Evolutionary conservation across 352 stramenopile genomes (phyloP).

Genomic region (Phytopythium aichiense): DNA sequence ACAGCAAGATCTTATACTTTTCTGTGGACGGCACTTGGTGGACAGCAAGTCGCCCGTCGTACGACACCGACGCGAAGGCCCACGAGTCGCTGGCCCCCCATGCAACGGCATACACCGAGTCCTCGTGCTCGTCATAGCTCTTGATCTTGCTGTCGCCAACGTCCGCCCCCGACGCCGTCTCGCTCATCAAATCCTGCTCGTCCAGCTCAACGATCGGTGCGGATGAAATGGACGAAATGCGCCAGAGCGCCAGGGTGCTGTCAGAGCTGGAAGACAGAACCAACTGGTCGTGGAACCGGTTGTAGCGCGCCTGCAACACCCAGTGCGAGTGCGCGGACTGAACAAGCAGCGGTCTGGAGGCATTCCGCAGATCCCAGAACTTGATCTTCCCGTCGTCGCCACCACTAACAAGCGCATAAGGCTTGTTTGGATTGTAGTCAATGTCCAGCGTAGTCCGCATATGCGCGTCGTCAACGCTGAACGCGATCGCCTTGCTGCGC

Average conservation of each 20-base stretch:
- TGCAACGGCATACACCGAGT: constrained; percentile 90
- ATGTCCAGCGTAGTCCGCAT: constrained; percentile 71
- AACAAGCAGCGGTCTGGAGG: constrained; percentile 80
- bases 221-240: constrained; percentile 95
- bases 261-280: constrained; percentile 93
- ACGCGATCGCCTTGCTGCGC: constrained; percentile 32
- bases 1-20: constrained; percentile 99
- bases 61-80: constrained; percentile 94
- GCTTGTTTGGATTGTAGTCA: constrained; percentile 98
- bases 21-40: constrained; percentile 97
- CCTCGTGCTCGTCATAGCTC: constrained; percentile 93
- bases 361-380: constrained; percentile 96
- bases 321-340: constrained; percentile 92
- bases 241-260: constrained; percentile 92
- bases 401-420: constrained; percentile 86
- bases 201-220: constrained; percentile 94
- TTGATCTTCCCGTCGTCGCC: constrained; percentile 95
- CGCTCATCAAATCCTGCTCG: constrained; percentile 68
- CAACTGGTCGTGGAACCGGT: constrained; percentile 98
- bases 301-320: constrained; percentile 91
- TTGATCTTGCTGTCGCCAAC: constrained; percentile 73
- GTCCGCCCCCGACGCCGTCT: constrained; percentile 47
- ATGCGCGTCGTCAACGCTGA: constrained; percentile 62
- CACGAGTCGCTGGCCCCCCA: constrained; percentile 95
- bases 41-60: constrained; percentile 93